Percentiles rank a stretch among this genome's conserved stretches.
These are phyloP conservation scores for Cocos nucifera DNA, from an alignment of 176 grass and related monocot genomes.

Conservation along the genomic window DNA sequence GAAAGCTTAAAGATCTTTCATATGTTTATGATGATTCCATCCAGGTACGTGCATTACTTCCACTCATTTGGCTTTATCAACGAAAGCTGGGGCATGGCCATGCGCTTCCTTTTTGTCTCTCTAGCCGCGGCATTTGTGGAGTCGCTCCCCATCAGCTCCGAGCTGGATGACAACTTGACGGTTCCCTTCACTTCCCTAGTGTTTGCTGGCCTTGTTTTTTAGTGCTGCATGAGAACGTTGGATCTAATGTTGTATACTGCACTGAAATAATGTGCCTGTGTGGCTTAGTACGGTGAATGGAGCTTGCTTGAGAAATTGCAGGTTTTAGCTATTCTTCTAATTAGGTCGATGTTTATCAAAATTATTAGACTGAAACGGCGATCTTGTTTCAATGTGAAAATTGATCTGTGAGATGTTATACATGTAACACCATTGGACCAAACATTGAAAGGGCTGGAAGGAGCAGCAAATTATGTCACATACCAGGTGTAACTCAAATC, in stretches of 20 bases:
- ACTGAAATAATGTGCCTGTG: too few relatives aligned
- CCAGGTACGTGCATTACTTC: slow-evolving; percentile 83
- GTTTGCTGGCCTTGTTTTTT: slow-evolving; percentile 36
- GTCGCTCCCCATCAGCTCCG: slow-evolving; percentile 58
- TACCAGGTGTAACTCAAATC: too few relatives aligned
- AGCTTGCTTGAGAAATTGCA: too few relatives aligned
- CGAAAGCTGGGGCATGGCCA: slow-evolving; percentile 46
- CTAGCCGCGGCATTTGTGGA: slow-evolving; percentile 44
- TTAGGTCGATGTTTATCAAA: too few relatives aligned
- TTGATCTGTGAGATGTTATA: too few relatives aligned
- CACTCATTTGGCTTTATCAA: slow-evolving; percentile 49
- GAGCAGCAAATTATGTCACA: too few relatives aligned
- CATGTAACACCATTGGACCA: too few relatives aligned
- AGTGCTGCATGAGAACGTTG: background rate
- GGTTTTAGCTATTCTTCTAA: too few relatives aligned
- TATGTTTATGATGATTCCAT: background rate
- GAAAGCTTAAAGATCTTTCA: background rate
- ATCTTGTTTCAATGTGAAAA: too few relatives aligned
- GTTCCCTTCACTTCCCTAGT: slow-evolving; percentile 41
- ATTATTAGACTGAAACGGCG: too few relatives aligned
- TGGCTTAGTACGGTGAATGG: too few relatives aligned
- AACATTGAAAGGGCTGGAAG: too few relatives aligned
- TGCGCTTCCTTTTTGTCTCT: slow-evolving; percentile 40
- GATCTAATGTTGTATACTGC: background rate
- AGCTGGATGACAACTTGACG: slow-evolving; percentile 85